Evolutionary conservation across 2,329 filamentous ascomycete species (phyloP).

Genomic region (Neurospora sp.): DNA sequence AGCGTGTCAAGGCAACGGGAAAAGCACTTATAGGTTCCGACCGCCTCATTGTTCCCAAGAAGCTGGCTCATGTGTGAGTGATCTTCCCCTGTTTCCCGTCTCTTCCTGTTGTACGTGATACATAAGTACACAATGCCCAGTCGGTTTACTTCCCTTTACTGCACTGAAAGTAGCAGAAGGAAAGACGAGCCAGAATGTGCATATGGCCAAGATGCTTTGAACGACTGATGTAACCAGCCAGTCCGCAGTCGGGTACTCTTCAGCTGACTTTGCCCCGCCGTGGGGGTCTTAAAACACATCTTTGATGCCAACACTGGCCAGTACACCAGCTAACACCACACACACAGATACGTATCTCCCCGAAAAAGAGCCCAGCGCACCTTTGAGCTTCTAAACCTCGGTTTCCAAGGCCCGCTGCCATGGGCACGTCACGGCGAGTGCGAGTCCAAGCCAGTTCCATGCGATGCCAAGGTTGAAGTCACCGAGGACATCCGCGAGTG

Average conservation of each 20-base stretch:
- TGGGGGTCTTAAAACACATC: not conserved
- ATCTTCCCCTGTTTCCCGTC: not conserved
- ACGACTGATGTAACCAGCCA: not conserved
- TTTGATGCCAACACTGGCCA: not conserved
- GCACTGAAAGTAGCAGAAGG: not conserved
- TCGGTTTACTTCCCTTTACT: slow-evolving; percentile 5
- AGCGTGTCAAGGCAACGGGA: slow-evolving; percentile 65
- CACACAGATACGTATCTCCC: slow-evolving; percentile 68
- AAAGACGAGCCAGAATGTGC: not conserved
- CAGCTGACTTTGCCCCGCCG: not conserved
- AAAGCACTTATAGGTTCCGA: slow-evolving; percentile 76
- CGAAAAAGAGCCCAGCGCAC: slow-evolving; percentile 76
- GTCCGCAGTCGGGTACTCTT: not conserved
- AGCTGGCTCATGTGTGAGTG: slow-evolving; percentile 71
- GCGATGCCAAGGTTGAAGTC: slow-evolving; percentile 52
- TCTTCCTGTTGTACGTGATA: not conserved
- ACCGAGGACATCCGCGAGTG: slow-evolving; percentile 71
- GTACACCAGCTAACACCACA: not conserved
- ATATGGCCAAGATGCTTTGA: not conserved
- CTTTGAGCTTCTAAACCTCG: slow-evolving; percentile 77
- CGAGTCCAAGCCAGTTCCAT: slow-evolving; percentile 32
- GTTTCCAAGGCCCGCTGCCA: slow-evolving; percentile 57
- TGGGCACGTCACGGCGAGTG: slow-evolving; percentile 48
- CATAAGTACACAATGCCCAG: not conserved
- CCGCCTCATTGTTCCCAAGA: slow-evolving; percentile 71